These are phyloP conservation scores for Globisporangium yorkense DNA, from an alignment of 352 stramenopile species.

Conservation along the genomic window DNA sequence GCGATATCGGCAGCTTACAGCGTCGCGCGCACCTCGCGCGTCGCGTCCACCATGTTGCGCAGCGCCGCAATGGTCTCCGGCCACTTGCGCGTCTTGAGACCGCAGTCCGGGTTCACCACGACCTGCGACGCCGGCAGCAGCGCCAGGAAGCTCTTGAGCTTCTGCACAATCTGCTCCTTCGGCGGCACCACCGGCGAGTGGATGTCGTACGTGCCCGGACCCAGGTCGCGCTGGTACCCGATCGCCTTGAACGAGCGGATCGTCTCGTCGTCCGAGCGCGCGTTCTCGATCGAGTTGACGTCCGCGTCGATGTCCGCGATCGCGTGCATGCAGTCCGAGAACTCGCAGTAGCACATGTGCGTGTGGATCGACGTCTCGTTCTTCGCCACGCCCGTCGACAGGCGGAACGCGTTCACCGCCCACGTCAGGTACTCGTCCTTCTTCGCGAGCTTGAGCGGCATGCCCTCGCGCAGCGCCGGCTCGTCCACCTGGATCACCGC, in stretches of 20 bases:
- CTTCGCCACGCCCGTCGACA: constrained; percentile 81
- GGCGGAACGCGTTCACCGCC: constrained; percentile 82
- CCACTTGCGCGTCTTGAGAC: constrained; percentile 92
- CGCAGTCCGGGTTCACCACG: constrained; percentile 91
- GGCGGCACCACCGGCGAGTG: constrained; percentile 91
- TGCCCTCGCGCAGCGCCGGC: constrained; percentile 88
- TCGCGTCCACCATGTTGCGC: constrained; percentile 87
- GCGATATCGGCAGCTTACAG: constrained; percentile 20
- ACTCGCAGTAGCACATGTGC: constrained; percentile 97
- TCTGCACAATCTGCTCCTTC: constrained; percentile 82
- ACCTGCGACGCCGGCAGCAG: constrained; percentile 71
- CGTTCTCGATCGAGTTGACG: constrained; percentile 95
- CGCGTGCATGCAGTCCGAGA: constrained; percentile 90
- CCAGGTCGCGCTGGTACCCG: constrained; percentile 88
- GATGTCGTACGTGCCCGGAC: constrained; percentile 92
- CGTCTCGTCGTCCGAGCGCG: constrained; percentile 87
- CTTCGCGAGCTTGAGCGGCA: constrained; percentile 84
- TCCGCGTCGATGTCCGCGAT: constrained; percentile 92
- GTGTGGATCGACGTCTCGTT: constrained; percentile 92
- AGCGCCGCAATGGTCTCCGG: constrained; percentile 86
- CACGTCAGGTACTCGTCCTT: constrained; percentile 81
- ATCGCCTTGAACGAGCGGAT: constrained; percentile 87
- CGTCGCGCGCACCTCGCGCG: constrained; percentile 57
- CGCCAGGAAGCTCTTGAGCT: constrained; percentile 84
- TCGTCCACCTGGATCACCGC: constrained; percentile 91